A percentile compares a stretch with the other conserved stretches of the same genome.
phyloP scores from a whole-genome alignment of 164 flowering plant species.

The Hamamelis virginiana region DNA sequence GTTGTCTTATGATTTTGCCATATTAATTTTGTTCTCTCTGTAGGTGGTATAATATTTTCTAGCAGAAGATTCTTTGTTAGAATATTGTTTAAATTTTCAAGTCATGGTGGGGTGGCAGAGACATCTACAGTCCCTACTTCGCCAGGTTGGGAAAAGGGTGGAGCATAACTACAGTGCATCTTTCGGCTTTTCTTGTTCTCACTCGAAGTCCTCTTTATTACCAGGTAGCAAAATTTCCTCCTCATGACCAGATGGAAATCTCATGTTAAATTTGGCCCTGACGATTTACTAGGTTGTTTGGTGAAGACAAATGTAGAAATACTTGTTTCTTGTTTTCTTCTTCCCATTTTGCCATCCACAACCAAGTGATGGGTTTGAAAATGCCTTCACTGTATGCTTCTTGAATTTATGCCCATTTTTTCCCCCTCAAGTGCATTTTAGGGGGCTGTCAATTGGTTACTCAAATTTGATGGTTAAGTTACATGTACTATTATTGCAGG shows the following conservation, averaged over 20 bases:
- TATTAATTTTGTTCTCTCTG: too few relatives aligned
- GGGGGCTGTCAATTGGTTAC: neutral
- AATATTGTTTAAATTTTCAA: neutral
- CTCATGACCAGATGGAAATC: neutral
- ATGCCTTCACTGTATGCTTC: neutral
- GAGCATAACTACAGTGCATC: slow-evolving; percentile 27
- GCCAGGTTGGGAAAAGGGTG: slow-evolving; percentile 41
- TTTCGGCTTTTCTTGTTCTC: slow-evolving; percentile 20
- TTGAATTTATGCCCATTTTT: neutral
- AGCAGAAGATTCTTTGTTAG: too few relatives aligned
- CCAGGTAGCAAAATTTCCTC: slow-evolving; percentile 25
- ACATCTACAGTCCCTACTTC: slow-evolving; percentile 40
- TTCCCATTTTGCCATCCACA: too few relatives aligned
- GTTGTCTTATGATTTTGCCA: too few relatives aligned
- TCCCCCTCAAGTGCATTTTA: neutral
- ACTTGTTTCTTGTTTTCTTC: too few relatives aligned
- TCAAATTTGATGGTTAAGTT: slow-evolving; percentile 2
- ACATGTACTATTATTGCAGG: slow-evolving; percentile 30
- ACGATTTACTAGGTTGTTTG: too few relatives aligned
- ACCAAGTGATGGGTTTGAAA: too few relatives aligned
- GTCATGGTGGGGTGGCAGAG: slow-evolving; percentile 67
- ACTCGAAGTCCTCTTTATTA: slow-evolving; percentile 22
- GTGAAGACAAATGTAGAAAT: too few relatives aligned
- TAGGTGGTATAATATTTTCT: too few relatives aligned
- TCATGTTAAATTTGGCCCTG: neutral